Conservation (phyloP, 1,284 basidiomycete genomes). For the Peniophora sp. region DNA sequence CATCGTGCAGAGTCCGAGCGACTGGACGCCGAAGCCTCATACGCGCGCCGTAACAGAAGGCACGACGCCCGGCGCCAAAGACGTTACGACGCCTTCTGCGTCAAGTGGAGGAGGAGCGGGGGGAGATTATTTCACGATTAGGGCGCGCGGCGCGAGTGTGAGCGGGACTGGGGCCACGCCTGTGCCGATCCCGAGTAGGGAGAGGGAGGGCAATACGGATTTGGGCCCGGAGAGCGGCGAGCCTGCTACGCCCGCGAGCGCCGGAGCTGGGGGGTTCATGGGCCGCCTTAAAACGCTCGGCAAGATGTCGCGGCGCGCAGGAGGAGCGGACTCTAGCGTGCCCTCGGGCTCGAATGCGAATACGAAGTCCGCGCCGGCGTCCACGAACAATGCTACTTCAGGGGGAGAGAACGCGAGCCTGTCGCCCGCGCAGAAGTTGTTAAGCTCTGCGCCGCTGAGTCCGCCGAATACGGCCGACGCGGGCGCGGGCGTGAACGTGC, state of each 20-base stretch:
- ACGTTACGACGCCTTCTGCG: slow-evolving; percentile 9
- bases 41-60: slow-evolving; percentile 9
- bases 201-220: slow-evolving; percentile 48
- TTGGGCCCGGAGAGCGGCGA: slow-evolving; percentile 17
- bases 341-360: too few species aligned
- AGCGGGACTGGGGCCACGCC: slow-evolving; percentile 25
- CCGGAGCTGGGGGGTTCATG: slow-evolving; percentile 55
- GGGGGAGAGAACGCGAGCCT: too few species aligned
- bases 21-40: slow-evolving; percentile 5
- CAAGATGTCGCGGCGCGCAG: slow-evolving; percentile 27
- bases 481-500: slow-evolving; percentile 56
- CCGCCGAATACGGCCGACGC: slow-evolving; percentile 64
- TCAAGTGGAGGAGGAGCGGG: slow-evolving; percentile 16
- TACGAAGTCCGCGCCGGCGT: too few species aligned
- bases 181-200: slow-evolving; percentile 1
- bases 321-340: neutral
- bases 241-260: neutral
- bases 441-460: slow-evolving; percentile 34
- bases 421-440: slow-evolving; percentile 35
- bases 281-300: slow-evolving; percentile 74
- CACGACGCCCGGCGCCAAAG: slow-evolving; percentile 8
- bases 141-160: slow-evolving; percentile 27
- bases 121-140: slow-evolving; percentile 45
- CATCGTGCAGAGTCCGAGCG: slow-evolving; percentile 27
- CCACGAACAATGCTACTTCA: too few species aligned